Percentiles rank a stretch among this genome's conserved stretches.
phyloP scores from a whole-genome alignment of 805 yeast genomes.

The Dipodascus albidus region DNA sequence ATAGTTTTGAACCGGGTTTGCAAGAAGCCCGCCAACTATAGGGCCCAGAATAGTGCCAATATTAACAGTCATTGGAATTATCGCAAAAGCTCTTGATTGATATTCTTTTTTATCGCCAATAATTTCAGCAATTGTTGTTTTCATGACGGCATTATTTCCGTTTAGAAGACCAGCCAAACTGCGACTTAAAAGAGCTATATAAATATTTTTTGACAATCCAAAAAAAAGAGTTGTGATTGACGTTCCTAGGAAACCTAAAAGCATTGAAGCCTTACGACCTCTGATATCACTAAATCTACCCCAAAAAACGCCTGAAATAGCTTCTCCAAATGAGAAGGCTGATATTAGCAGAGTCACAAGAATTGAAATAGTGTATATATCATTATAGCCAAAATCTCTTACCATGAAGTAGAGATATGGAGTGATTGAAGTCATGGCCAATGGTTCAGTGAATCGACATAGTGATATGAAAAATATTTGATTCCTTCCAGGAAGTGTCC shows the following conservation, averaged over 20 bases:
- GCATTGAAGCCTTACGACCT: slow-evolving; percentile 44
- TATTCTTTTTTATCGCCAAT: slow-evolving; percentile 43
- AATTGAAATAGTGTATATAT: slow-evolving; percentile 16
- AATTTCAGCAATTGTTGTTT: slow-evolving; percentile 49
- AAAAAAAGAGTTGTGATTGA: slow-evolving; percentile 35
- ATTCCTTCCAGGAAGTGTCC: slow-evolving; percentile 15
- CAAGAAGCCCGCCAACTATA: slow-evolving; percentile 40
- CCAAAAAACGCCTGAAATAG: slow-evolving; percentile 47
- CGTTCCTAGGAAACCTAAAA: slow-evolving; percentile 44
- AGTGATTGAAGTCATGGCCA: slow-evolving; percentile 49
- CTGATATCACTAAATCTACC: slow-evolving; percentile 40
- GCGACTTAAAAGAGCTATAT: slow-evolving; percentile 42
- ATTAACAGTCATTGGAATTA: slow-evolving; percentile 48
- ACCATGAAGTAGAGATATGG: slow-evolving; percentile 59
- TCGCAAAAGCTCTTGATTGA: slow-evolving; percentile 51
- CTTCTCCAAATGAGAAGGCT: slow-evolving; percentile 48
- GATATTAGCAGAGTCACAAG: slow-evolving; percentile 42
- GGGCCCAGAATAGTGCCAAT: slow-evolving; percentile 52
- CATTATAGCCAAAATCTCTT: slow-evolving; percentile 35
- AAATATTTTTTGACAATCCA: slow-evolving; percentile 44
- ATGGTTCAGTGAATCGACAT: slow-evolving; percentile 44
- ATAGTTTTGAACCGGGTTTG: slow-evolving; percentile 30
- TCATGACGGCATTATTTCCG: slow-evolving; percentile 52
- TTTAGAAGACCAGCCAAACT: slow-evolving; percentile 43
- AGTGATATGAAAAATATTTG: slow-evolving; percentile 15